Conservation (phyloP, 2,329 filamentous ascomycete species). For the Scedosporium minutisporum region DNA sequence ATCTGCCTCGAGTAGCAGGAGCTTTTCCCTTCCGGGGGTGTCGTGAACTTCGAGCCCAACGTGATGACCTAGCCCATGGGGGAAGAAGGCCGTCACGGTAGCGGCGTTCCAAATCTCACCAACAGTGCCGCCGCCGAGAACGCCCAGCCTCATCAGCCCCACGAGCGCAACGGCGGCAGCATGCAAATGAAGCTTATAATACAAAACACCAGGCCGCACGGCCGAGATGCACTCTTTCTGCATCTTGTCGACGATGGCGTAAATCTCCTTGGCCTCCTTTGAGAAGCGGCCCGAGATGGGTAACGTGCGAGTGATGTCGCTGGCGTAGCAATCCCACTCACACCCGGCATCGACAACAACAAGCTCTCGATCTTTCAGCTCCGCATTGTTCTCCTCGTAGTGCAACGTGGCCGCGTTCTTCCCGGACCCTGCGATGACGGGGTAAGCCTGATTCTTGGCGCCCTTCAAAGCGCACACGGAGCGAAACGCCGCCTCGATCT, state of each 20-base stretch:
- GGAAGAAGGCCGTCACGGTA: constrained; percentile 53
- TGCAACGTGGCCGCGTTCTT: constrained; percentile 78
- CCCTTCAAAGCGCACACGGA: constrained; percentile 62
- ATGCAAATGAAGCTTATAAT: constrained; percentile 61
- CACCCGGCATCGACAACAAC: constrained; percentile 81
- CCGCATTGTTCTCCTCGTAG: constrained; percentile 71
- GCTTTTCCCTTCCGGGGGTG: constrained; percentile 31
- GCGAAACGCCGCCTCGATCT: constrained; percentile 72
- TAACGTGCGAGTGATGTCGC: constrained; percentile 82
- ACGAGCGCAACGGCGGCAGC: constrained; percentile 64
- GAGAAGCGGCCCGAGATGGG: constrained; percentile 64
- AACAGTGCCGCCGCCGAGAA: constrained; percentile 54
- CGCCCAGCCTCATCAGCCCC: constrained; percentile 61
- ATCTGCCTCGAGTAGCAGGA: constrained; percentile 21
- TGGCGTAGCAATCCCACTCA: constrained; percentile 78
- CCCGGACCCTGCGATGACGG: constrained; percentile 78
- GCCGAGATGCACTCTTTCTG: constrained; percentile 63
- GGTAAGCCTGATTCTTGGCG: constrained; percentile 73
- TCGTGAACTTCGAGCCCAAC: constrained; percentile 59
- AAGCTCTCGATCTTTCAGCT: constrained; percentile 59
- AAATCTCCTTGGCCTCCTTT: constrained; percentile 60
- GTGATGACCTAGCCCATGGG: constrained; percentile 56
- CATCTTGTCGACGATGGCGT: constrained; percentile 72
- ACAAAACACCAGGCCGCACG: constrained; percentile 59
- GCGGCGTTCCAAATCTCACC: constrained; percentile 44